Evolutionary conservation across 805 yeast genomes (phyloP), one percentile per base, ranked within the genome.

Genomic region (Nakazawaea wyomingensis): DNA sequence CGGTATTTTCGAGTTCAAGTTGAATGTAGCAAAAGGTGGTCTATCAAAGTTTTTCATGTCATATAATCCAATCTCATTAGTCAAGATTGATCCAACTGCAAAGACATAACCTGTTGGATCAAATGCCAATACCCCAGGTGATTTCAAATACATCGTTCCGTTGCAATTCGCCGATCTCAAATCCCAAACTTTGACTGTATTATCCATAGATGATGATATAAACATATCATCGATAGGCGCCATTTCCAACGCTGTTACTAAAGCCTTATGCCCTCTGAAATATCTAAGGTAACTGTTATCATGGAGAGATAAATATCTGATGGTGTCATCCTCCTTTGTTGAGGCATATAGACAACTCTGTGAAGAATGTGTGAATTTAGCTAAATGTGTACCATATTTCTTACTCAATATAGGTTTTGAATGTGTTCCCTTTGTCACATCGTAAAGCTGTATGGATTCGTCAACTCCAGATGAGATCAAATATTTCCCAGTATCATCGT

Each of bases 311-410:
- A 93, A 67, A 54, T 84, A 82, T 50, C 98, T 68, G 20, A 93
- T 74, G 11, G 79, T 78, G 55, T 85, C 78, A 49, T 86, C 90
- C 39, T 77, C 81, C 57, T 79, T 76, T 0, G 98, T 88, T 4
- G 96, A 85, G 1, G 95, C 89, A 57, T 85, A 86, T 2, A 62
- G 44, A 54, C 93, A 82, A 52, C 81, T 80, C 44, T 75, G 71
- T 35, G 79, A 80, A 34, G 75, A 72, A 54, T 84, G 95, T 1
- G 96, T 80, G 60, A 93, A 93, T 36, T 79, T 71, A 2, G 96
- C 96, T 30, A 86, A 63, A 55, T 87, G 89, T 45, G 89, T 85
- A 1, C 99, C 99, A 54, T 93, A 93, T 57, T 93, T 93, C 64
- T 89, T 90, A 22, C 93, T 82, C 46, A 77, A 82, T 7, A 86